These are phyloP conservation scores for Musa beccarii DNA, from an alignment of 176 grass and related monocot genomes.

Conservation along the genomic window DNA sequence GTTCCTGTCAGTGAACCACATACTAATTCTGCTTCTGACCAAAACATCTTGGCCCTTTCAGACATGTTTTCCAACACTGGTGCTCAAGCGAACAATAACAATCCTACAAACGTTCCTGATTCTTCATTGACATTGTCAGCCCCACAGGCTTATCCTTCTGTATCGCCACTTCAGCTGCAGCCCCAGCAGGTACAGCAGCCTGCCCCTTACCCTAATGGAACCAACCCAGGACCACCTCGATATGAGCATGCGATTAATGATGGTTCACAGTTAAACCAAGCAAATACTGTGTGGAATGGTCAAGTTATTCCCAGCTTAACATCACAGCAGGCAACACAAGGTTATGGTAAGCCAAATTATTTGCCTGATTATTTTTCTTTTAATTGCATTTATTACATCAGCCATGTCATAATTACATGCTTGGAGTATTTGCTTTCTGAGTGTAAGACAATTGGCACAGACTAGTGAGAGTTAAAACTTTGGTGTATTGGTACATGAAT, in stretches of 20 bases:
- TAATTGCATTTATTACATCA: neutral
- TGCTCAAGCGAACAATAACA: slow-evolving; percentile 38
- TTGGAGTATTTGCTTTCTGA: no score
- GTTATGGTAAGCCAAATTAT: slow-evolving; percentile 37
- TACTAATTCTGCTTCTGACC: slow-evolving; percentile 45
- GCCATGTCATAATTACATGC: neutral
- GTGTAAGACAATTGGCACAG: no score
- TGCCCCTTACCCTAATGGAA: slow-evolving; percentile 39
- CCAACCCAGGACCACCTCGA: slow-evolving; percentile 16
- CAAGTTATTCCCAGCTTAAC: slow-evolving; percentile 18
- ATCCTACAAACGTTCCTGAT: slow-evolving; percentile 25
- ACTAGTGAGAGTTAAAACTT: no score
- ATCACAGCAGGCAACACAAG: slow-evolving; percentile 36
- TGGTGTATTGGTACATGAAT: no score
- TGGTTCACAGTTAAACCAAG: slow-evolving; percentile 27
- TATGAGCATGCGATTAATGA: slow-evolving; percentile 31
- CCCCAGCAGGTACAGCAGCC: slow-evolving; percentile 39
- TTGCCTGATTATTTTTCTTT: slow-evolving; percentile 7
- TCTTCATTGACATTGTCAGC: slow-evolving; percentile 31
- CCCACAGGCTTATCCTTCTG: slow-evolving; percentile 34
- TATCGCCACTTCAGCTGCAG: slow-evolving; percentile 10
- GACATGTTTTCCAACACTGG: slow-evolving; percentile 77
- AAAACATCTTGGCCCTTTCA: slow-evolving; percentile 61
- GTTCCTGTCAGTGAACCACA: slow-evolving; percentile 45
- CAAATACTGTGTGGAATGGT: slow-evolving; percentile 38